Evolutionary conservation across 495 filamentous ascomycete genomes (phyloP).

Genomic region (Trichoderma erinaceum): DNA sequence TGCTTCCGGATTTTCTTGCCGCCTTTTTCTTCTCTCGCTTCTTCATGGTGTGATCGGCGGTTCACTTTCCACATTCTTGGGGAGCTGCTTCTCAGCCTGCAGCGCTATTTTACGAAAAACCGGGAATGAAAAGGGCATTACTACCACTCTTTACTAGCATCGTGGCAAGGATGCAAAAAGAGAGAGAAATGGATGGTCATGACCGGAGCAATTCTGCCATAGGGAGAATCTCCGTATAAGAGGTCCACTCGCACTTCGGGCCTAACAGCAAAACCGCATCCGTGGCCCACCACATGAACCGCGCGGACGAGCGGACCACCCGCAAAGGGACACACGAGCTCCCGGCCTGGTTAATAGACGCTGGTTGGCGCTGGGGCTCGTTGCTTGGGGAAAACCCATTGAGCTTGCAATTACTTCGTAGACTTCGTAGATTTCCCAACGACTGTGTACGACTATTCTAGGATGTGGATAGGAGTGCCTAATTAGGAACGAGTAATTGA

Average conservation of each 20-base stretch:
- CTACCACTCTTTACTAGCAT: neutral
- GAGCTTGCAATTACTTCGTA: no score
- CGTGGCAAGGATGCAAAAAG: neutral
- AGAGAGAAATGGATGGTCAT: neutral
- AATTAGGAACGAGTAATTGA: neutral
- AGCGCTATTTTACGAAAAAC: neutral
- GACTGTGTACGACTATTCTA: no score
- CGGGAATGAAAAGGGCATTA: neutral
- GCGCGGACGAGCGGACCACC: neutral
- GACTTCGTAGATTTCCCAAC: no score
- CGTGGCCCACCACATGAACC: neutral
- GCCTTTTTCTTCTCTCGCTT: neutral
- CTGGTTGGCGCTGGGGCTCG: neutral
- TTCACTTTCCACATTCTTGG: neutral
- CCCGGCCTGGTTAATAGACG: neutral
- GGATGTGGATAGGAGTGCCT: neutral
- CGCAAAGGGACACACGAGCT: neutral
- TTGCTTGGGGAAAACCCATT: neutral
- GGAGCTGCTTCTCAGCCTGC: neutral
- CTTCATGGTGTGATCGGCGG: neutral
- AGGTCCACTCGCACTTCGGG: conserved; percentile 8
- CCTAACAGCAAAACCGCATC: neutral
- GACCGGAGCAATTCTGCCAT: neutral
- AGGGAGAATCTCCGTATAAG: neutral
- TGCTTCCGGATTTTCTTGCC: neutral